Evolutionary conservation across 75 land plant genomes (phyloP).

Genomic region (Cunninghamia lanceolata): DNA sequence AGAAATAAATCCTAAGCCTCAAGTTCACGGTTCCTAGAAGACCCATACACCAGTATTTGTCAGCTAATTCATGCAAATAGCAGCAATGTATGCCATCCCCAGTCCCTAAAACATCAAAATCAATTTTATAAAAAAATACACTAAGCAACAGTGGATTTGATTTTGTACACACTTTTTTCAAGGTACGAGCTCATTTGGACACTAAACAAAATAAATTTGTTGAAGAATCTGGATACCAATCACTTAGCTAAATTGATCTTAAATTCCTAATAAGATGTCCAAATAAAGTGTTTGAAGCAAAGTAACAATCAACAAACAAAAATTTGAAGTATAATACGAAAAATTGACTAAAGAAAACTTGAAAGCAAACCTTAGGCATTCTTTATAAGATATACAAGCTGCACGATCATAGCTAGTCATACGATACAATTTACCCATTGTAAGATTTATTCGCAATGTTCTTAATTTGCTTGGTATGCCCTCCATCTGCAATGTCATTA

Average conservation of each 20-base stretch:
- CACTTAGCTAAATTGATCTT: background rate
- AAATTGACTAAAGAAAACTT: background rate
- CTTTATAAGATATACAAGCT: conserved; percentile 75
- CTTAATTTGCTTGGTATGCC: conserved; percentile 88
- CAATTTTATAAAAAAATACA: background rate
- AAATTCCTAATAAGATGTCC: background rate
- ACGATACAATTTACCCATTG: conserved; percentile 81
- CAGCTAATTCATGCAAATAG: background rate
- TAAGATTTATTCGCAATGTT: conserved; percentile 74
- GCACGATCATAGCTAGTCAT: conserved; percentile 73
- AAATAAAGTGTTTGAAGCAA: background rate
- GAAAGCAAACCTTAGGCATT: conserved; percentile 76
- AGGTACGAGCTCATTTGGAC: background rate
- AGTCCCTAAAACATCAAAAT: background rate
- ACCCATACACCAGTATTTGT: too few relatives aligned
- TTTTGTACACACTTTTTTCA: background rate
- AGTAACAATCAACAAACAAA: background rate
- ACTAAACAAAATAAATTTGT: background rate
- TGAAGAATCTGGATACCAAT: background rate
- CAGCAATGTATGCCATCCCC: background rate
- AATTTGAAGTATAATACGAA: background rate
- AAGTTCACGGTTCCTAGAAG: too few relatives aligned
- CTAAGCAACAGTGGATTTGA: background rate
- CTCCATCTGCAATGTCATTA: conserved; percentile 67
- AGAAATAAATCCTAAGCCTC: too few relatives aligned